phyloP scores from a whole-genome alignment of 106 monocot species.

The Acanthochlamys bracteata region DNA sequence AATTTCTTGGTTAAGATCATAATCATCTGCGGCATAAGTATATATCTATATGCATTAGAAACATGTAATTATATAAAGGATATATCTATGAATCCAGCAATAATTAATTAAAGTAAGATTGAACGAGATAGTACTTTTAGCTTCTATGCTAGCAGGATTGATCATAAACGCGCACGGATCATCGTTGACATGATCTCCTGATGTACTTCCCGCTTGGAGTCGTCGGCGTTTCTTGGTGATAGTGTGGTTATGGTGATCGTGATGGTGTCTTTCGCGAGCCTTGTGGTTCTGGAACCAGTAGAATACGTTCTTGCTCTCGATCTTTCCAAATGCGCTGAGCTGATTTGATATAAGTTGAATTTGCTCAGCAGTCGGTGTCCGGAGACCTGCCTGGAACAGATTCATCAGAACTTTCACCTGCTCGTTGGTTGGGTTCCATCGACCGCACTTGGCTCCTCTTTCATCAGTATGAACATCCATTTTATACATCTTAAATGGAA shows the following conservation, averaged over 20 bases:
- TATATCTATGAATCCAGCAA: too few species aligned
- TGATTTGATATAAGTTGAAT: conserved; percentile 75
- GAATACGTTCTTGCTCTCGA: conserved; percentile 99
- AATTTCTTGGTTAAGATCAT: too few species aligned
- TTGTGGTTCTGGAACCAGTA: conserved; percentile 99
- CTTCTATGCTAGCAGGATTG: too few species aligned
- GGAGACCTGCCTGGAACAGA: conserved; percentile 62
- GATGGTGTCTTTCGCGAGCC: conserved; percentile 74
- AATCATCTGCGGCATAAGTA: too few species aligned
- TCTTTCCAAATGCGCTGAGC: conserved; percentile 73
- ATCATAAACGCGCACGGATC: too few species aligned
- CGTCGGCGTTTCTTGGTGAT: conserved; percentile 45
- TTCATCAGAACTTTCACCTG: conserved; percentile 80
- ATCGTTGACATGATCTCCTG: too few species aligned
- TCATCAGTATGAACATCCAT: background rate
- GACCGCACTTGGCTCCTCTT: conserved; percentile 56
- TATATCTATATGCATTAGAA: too few species aligned
- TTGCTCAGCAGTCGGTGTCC: conserved; percentile 87
- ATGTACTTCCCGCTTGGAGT: background rate
- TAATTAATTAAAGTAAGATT: too few species aligned
- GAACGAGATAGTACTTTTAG: too few species aligned
- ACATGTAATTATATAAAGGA: too few species aligned
- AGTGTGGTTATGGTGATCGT: too few species aligned
- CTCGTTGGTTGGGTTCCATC: conserved; percentile 88
- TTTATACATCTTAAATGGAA: too few species aligned